These are phyloP conservation scores for Colletotrichum lindemuthianum DNA, from an alignment of 2,329 filamentous ascomycete genomes.

Conservation along the genomic window DNA sequence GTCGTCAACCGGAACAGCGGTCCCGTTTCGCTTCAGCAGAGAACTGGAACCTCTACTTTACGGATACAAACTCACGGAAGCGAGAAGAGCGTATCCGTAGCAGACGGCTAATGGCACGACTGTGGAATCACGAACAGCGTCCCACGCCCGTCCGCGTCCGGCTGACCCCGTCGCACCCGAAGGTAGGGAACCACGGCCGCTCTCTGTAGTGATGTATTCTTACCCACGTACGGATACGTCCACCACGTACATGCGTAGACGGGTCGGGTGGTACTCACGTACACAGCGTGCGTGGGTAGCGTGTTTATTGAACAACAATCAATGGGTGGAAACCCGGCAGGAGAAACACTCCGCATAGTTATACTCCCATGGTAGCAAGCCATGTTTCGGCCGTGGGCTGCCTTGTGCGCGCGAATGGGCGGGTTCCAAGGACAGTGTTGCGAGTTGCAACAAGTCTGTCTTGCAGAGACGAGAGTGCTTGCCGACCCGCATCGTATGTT, in stretches of 20 bases:
- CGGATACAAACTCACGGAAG: background rate
- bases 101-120: constrained; percentile 19
- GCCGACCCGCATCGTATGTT: constrained; percentile 7
- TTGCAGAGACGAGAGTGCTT: constrained; percentile 2
- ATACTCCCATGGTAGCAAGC: constrained; percentile 8
- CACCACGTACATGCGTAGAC: too few relatives aligned
- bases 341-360: constrained; percentile 15
- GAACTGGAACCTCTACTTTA: constrained; percentile 5
- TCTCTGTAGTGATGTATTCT: background rate
- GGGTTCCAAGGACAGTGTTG: background rate
- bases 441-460: background rate
- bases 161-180: constrained; percentile 11
- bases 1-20: background rate
- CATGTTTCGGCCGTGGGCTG: background rate
- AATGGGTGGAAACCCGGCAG: background rate
- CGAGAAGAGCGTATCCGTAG: background rate
- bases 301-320: too few relatives aligned
- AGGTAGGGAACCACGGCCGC: constrained; percentile 11
- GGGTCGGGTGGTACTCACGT: too few relatives aligned
- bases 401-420: background rate
- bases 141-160: background rate
- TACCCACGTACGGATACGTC: constrained; percentile 10
- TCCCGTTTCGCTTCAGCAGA: constrained; percentile 1
- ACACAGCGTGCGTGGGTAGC: too few relatives aligned
- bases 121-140: constrained; percentile 15